Evolutionary conservation across 2,329 filamentous ascomycete genomes (phyloP), one percentile per base, ranked within the genome.

Genomic region (Ambrosiella xylebori): DNA sequence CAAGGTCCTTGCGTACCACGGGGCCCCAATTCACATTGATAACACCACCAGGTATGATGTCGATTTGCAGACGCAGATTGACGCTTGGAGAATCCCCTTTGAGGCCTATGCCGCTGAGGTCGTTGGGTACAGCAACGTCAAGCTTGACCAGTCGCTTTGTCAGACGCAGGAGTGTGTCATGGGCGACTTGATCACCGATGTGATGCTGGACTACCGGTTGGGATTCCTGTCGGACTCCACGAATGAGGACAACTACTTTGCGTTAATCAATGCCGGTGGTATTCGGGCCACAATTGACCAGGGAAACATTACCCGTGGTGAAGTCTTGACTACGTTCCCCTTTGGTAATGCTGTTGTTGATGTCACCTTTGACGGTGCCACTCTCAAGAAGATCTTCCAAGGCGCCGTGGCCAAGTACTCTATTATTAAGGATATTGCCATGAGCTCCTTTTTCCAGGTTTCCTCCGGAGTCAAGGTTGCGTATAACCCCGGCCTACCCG

Each of bases 291-390:
- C 76, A 40, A 85, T 85, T 56, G 79, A 81, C 47, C 66, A 69
- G 15, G 82, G 81, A 8, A 67, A 76, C 57, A 76, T 85, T 64
- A 85, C 80, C 2, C 77, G 80, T 40, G 81, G 81, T 57, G 75
- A 82, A 61, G 76, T 84, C 4, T 70, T 84, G 1, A 83, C 79
- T 0, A 74, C 79, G 0, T 85, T 85, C 68, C 81, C 81, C 44
- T 85, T 85, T 62, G 77, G 78, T 57, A 85, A 85, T 67, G 72
- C 80, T 50, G 72, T 85, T 17, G 79, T 82, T 7, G 78, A 84
- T 63, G 67, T 84, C 13, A 68, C 65, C 0, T 72, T 78, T 61
- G 69, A 70, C 0, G 81, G 81, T 15, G 68, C 74, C 7, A 71
- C 77, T 49, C 65, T 85, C 3, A 79, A 77, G 73, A 70, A 73